Evolutionary conservation across 1,284 basidiomycete genomes (phyloP), one percentile per base, ranked within the genome.

Genomic region (Peniophora sp.): DNA sequence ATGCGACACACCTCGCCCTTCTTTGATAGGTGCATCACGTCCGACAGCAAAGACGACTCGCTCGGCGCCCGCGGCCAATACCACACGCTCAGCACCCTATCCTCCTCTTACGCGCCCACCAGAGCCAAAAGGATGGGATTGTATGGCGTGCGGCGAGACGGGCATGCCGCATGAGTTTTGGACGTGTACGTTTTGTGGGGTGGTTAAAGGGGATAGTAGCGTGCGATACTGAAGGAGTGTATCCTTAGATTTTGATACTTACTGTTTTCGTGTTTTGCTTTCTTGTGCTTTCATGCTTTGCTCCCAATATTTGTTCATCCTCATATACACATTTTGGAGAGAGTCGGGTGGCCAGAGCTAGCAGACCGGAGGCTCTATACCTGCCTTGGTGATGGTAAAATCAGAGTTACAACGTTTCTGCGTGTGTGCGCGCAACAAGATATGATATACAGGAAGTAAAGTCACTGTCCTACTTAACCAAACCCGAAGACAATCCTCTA

Each of bases 131-230:
- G 77, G 76, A 2, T 92, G 89, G 89, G 71, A 69, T 17, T 92
- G 90, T 61, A 65, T 72, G 14, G 69, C 70, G n/a, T 92, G 90
- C 54, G 80, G 81, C 14, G 76, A 82, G 62, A 65, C 63, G 20
- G 80, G 75, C 34, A 83, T 82, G 60, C 73, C 77, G 2, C 74
- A 78, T 57, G 74, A 81, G 23, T 78, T 82, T 55, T 92, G 87
- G 89, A 83, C 78, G 50, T 93, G 91, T 68, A 64, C 67, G 14
- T 76, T 73, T 54, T 92, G 90, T 60, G 88, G 88, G 10, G 67
- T 70, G 38, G 72, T 90, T 53, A 89, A 89, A 65, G 63, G 67
- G 25, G 65, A 63, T 39, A 78, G 74, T 41, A 32, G 36, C 16
- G n/a, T 47, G n/a, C 38, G n/a, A 16, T 17, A 20, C n/a, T 20